Percentiles rank a stretch among this genome's conserved stretches.
Conservation (phyloP, 345 rosid species). For the Gossypium thurberi region DNA sequence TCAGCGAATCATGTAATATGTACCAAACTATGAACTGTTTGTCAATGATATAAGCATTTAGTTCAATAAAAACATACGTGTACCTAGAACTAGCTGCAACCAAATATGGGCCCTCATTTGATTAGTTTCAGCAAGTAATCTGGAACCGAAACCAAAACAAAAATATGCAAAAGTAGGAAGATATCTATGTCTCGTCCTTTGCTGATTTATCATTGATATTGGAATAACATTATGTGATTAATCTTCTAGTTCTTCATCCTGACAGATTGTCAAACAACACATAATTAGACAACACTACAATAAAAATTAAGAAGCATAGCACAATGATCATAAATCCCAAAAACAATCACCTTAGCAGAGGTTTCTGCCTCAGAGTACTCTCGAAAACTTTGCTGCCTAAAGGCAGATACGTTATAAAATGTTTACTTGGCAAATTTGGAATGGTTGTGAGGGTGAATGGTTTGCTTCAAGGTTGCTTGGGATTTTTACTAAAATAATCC, state of each 20-base stretch:
- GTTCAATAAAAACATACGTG: background rate
- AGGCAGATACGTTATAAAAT: conserved; percentile 18
- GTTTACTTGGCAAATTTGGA: too few relatives aligned
- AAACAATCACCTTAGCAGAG: conserved; percentile 17
- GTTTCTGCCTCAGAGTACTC: background rate
- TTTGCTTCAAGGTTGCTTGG: too few relatives aligned
- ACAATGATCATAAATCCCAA: background rate
- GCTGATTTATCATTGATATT: conserved; percentile 6
- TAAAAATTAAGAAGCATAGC: background rate
- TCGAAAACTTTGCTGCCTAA: background rate
- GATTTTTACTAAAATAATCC: too few relatives aligned
- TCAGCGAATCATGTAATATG: background rate
- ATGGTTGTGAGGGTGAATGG: too few relatives aligned
- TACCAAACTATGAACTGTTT: background rate
- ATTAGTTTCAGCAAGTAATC: background rate
- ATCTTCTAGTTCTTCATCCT: conserved; percentile 5
- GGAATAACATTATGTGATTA: background rate
- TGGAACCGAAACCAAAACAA: background rate
- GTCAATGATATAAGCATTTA: background rate
- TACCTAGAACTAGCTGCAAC: conserved; percentile 15
- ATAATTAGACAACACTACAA: background rate
- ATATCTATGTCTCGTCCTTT: background rate
- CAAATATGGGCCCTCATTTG: background rate
- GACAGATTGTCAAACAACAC: conserved; percentile 4
- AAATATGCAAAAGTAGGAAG: too few relatives aligned